Percentiles rank a stretch among this genome's conserved stretches.
Evolutionary conservation across 163 green algal genomes (phyloP).

Genomic region (Scenedesmus sp.): DNA sequence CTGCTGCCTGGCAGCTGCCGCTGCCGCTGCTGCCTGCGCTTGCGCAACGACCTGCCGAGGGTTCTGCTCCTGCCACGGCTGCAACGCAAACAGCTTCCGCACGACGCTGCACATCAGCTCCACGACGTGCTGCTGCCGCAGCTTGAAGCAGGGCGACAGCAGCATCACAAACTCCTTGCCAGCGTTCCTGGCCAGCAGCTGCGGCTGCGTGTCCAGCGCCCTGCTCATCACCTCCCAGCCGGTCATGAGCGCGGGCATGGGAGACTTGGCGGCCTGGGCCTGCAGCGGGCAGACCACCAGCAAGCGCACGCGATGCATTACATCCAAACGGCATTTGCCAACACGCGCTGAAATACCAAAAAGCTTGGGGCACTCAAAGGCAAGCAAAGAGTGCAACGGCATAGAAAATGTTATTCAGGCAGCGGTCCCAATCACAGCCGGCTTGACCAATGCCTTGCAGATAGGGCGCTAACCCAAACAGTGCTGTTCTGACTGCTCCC

Average conservation of each 20-base stretch:
- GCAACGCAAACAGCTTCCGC: constrained; percentile 39
- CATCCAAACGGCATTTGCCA: too few relatives aligned
- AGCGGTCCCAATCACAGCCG: too few relatives aligned
- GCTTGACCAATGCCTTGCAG: too few relatives aligned
- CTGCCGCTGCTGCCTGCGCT: background rate
- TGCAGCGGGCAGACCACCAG: constrained; percentile 67
- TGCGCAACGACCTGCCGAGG: background rate
- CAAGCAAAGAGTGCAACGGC: too few relatives aligned
- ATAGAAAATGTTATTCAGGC: too few relatives aligned
- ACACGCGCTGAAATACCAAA: too few relatives aligned
- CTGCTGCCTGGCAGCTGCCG: background rate
- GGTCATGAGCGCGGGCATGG: constrained; percentile 71
- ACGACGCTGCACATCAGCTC: constrained; percentile 40
- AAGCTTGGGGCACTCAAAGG: too few relatives aligned
- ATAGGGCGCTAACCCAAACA: too few relatives aligned
- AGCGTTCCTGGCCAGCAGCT: background rate
- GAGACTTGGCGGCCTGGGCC: constrained; percentile 59
- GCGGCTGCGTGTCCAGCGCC: constrained; percentile 65
- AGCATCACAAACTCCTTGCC: constrained; percentile 48
- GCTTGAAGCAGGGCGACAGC: constrained; percentile 47
- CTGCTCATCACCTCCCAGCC: constrained; percentile 76
- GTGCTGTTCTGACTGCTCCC: too few relatives aligned
- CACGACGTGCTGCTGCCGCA: constrained; percentile 33
- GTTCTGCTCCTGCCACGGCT: constrained; percentile 32
- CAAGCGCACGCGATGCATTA: too few relatives aligned